Conservation (phyloP, 2,329 filamentous ascomycete genomes). For the Aureobasidium melanogenum region DNA sequence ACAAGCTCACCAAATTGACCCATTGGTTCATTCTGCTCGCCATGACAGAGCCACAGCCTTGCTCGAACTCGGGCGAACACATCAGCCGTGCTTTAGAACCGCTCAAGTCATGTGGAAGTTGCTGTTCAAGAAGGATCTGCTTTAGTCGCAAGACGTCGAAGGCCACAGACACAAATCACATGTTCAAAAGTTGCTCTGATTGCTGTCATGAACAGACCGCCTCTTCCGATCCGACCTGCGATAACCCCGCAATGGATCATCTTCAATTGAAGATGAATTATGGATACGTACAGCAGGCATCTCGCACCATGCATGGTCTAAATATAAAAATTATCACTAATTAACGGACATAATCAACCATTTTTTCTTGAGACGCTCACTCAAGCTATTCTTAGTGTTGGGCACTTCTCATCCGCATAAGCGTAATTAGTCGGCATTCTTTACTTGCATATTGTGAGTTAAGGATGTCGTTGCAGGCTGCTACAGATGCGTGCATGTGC, state of each 20-base stretch:
- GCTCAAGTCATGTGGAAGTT: no score
- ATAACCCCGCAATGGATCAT: neutral
- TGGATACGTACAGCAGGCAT: neutral
- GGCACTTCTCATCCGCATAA: neutral
- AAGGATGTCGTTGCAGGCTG: neutral
- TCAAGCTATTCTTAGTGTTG: constrained; percentile 1
- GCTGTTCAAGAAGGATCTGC: neutral
- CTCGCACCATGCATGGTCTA: neutral
- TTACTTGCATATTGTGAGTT: neutral
- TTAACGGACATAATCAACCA: neutral
- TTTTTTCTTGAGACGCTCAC: neutral
- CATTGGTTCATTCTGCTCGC: neutral
- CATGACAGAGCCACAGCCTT: neutral
- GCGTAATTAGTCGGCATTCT: constrained; percentile 6
- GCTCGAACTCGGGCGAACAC: no score
- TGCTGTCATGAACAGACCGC: neutral
- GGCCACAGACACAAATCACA: neutral
- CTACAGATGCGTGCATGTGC: neutral
- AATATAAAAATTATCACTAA: constrained; percentile 7
- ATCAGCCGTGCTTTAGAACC: no score
- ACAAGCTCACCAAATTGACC: neutral
- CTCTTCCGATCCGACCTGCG: neutral
- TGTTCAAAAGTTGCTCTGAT: neutral
- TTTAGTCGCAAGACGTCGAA: neutral
- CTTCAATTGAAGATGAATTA: neutral